Conservation (phyloP, 257 asterid species). For the Verbascum thapsus region DNA sequence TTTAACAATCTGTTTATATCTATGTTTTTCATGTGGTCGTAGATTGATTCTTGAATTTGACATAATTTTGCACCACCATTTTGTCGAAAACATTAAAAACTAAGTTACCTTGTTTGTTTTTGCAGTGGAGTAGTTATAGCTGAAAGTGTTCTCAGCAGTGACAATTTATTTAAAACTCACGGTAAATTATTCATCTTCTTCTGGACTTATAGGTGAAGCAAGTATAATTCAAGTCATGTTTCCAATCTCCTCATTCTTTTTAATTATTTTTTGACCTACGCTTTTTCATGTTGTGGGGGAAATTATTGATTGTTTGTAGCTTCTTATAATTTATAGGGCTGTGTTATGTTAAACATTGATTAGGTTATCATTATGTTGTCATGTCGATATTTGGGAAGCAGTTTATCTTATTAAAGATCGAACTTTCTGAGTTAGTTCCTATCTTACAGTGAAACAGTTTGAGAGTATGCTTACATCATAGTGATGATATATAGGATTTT, state of each 20-base stretch:
- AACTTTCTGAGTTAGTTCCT: too few relatives aligned
- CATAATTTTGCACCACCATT: conserved; percentile 2
- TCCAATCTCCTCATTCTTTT: conserved; percentile 9
- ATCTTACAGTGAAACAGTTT: too few relatives aligned
- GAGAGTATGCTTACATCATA: too few relatives aligned
- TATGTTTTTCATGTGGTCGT: conserved; percentile 9
- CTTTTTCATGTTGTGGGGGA: conserved; percentile 2
- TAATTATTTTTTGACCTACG: conserved; percentile 1
- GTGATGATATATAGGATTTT: too few relatives aligned
- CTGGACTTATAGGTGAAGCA: background rate
- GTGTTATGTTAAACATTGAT: too few relatives aligned
- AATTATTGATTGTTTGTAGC: conserved; percentile 6
- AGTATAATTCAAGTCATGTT: conserved; percentile 14
- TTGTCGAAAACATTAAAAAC: background rate
- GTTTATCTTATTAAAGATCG: too few relatives aligned
- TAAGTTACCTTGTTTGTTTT: conserved; percentile 29
- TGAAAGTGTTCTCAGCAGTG: conserved; percentile 65
- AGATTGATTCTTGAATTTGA: background rate
- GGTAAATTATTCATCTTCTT: conserved; percentile 46
- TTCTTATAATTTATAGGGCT: background rate
- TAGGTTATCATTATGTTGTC: too few relatives aligned
- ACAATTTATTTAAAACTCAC: conserved; percentile 54
- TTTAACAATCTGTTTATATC: conserved; percentile 4
- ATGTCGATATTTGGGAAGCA: too few relatives aligned
- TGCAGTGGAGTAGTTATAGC: conserved; percentile 97